Evolutionary conservation across 805 yeast genomes (phyloP).

Genomic region (Starmerella sp.): DNA sequence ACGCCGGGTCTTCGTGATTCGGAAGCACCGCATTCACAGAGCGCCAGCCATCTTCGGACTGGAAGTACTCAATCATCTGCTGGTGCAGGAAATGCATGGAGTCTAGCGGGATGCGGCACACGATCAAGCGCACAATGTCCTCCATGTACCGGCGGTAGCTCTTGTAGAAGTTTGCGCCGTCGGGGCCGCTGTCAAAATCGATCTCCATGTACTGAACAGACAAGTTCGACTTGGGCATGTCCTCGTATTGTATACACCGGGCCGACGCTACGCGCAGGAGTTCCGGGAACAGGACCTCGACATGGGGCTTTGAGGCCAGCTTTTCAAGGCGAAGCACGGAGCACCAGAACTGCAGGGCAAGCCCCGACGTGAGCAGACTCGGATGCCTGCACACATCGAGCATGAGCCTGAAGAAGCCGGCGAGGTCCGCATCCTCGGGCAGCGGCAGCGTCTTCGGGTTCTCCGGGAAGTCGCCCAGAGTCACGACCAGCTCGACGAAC

Average conservation of each 20-base stretch:
- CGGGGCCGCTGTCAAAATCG: constrained; percentile 83
- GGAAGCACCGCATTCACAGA: constrained; percentile 38
- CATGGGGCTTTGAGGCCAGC: constrained; percentile 31
- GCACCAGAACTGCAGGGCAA: constrained; percentile 91
- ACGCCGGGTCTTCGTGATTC: constrained; percentile 37
- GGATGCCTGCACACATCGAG: constrained; percentile 72
- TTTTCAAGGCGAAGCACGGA: constrained; percentile 74
- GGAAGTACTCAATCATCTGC: constrained; percentile 59
- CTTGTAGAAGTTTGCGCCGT: constrained; percentile 59
- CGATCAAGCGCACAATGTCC: constrained; percentile 77
- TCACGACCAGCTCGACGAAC: constrained; percentile 85
- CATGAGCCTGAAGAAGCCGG: constrained; percentile 60
- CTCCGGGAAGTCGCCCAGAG: constrained; percentile 62
- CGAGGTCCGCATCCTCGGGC: constrained; percentile 49
- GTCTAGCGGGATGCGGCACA: constrained; percentile 74
- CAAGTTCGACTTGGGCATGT: constrained; percentile 51
- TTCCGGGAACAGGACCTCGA: constrained; percentile 48
- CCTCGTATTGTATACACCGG: constrained; percentile 62
- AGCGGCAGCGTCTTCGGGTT: constrained; percentile 29
- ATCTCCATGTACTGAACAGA: constrained; percentile 60
- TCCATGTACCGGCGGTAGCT: constrained; percentile 77
- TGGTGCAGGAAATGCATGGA: constrained; percentile 73
- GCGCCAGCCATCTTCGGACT: constrained; percentile 50
- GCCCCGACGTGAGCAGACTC: constrained; percentile 78
- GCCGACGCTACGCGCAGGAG: constrained; percentile 67